phyloP scores from a whole-genome alignment of 768 basidiomycete species.

The Leccinum fibrillosum region DNA sequence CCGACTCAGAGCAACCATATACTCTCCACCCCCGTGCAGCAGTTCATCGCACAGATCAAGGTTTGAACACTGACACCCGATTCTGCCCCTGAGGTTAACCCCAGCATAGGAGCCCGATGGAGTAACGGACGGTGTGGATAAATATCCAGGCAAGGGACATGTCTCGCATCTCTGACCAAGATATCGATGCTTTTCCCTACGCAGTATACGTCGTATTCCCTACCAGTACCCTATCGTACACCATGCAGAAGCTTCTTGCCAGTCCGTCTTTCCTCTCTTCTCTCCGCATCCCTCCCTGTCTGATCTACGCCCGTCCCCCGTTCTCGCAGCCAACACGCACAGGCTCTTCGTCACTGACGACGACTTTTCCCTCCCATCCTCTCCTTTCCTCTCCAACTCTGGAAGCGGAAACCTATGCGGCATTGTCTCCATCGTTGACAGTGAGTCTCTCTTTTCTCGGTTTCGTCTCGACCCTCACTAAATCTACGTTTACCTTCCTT shows the following conservation, averaged over 20 bases:
- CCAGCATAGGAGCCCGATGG: conserved; percentile 58
- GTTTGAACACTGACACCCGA: conserved; percentile 31
- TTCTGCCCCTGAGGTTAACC: conserved; percentile 1
- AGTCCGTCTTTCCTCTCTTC: conserved; percentile 45
- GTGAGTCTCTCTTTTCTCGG: conserved; percentile 40
- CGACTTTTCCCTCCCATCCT: conserved; percentile 49
- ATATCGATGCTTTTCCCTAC: neutral
- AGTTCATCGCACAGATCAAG: conserved; percentile 73
- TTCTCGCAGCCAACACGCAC: conserved; percentile 65
- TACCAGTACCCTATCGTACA: conserved; percentile 60
- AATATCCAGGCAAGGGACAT: conserved; percentile 59
- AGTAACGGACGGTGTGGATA: conserved; percentile 75
- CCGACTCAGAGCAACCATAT: conserved; percentile 81
- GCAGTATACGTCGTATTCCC: conserved; percentile 75
- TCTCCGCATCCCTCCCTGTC: neutral
- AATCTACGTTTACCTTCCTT: neutral
- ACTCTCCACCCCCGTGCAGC: conserved; percentile 60
- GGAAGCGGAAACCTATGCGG: conserved; percentile 54
- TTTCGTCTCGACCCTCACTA: neutral
- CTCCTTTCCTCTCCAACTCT: conserved; percentile 40
- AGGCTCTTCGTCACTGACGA: conserved; percentile 69
- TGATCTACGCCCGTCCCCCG: neutral
- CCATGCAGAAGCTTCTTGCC: conserved; percentile 78
- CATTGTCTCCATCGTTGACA: conserved; percentile 80
- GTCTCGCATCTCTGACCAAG: neutral